These are phyloP conservation scores for Trifolium subterraneum DNA, from an alignment of 306 rosid genomes.

Conservation along the genomic window DNA sequence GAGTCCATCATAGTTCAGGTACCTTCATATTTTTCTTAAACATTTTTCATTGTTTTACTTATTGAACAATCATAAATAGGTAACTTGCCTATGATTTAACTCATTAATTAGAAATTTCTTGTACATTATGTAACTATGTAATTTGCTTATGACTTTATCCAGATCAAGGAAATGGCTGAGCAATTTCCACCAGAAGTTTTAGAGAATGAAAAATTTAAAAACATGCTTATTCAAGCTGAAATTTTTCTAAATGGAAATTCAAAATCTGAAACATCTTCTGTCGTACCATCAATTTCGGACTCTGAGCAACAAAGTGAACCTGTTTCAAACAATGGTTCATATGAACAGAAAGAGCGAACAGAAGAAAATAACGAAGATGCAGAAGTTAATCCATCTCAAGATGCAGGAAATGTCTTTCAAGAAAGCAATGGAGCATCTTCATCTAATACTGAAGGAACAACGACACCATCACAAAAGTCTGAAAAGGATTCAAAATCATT, in stretches of 20 bases:
- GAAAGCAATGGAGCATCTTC: conserved; percentile 45
- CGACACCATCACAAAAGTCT: conserved; percentile 46
- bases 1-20: conserved; percentile 72
- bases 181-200: conserved; percentile 65
- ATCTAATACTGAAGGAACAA: conserved; percentile 37
- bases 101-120: conserved; percentile 1
- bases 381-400: conserved; percentile 40
- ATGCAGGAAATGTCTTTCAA: conserved; percentile 46
- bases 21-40: conserved; percentile 24
- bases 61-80: too few relatives aligned
- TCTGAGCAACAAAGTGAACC: conserved; percentile 44
- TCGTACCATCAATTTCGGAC: conserved; percentile 33
- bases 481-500: conserved; percentile 49
- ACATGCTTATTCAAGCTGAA: conserved; percentile 57
- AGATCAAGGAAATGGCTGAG: conserved; percentile 67
- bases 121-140: conserved; percentile 35
- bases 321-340: conserved; percentile 39
- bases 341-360: conserved; percentile 31
- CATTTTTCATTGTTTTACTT: not conserved
- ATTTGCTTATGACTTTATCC: conserved; percentile 41
- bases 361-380: conserved; percentile 40
- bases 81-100: too few relatives aligned
- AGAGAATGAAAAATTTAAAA: conserved; percentile 50
- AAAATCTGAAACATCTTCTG: conserved; percentile 40
- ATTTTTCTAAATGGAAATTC: conserved; percentile 51